These are phyloP conservation scores for Spathaspora sp. DNA, from an alignment of 805 yeast genomes.

Conservation along the genomic window DNA sequence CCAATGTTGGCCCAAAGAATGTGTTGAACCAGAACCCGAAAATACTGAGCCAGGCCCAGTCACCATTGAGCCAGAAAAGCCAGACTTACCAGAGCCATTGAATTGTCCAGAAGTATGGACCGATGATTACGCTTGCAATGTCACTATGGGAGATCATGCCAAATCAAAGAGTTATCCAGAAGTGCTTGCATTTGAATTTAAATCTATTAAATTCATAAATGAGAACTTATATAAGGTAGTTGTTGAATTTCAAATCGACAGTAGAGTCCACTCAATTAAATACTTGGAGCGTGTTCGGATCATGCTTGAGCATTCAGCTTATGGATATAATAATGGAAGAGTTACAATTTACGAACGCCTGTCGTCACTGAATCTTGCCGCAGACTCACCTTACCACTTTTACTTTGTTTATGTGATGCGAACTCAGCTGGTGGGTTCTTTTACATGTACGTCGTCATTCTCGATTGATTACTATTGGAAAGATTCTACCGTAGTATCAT, in stretches of 20 bases:
- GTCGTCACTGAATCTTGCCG: background rate
- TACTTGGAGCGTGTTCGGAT: background rate
- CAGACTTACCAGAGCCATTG: no score
- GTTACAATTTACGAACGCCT: background rate
- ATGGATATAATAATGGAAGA: no score
- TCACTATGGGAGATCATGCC: no score
- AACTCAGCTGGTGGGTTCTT: background rate
- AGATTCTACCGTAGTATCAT: background rate
- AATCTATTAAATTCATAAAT: background rate
- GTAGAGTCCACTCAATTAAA: no score
- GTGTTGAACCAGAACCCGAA: no score
- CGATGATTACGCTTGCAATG: no score
- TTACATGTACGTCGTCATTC: background rate
- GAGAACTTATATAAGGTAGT: background rate
- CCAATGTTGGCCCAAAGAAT: no score
- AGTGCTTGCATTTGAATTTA: no score
- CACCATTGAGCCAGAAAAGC: no score
- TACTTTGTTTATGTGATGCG: background rate
- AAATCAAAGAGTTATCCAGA: background rate
- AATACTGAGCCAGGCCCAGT: no score
- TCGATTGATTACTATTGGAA: background rate
- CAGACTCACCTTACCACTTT: background rate
- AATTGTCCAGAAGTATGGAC: no score
- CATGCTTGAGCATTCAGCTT: no score
- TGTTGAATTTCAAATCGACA: background rate